Conservation (phyloP, 345 rosid genomes). For the Salix purpurea region DNA sequence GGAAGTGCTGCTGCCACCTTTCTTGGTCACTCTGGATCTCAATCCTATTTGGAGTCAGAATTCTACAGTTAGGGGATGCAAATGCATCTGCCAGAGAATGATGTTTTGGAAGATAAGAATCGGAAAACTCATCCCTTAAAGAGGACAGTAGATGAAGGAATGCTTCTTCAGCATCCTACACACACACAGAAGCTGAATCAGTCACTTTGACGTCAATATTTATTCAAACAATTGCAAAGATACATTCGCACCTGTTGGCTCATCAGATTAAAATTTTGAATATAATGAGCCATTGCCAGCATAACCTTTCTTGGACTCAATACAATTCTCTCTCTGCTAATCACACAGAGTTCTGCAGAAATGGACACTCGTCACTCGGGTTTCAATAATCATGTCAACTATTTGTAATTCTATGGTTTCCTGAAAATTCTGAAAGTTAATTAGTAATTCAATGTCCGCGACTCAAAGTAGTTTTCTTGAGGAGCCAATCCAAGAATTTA, state of each 20-base stretch:
- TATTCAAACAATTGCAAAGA: conserved; percentile 1
- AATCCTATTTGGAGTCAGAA: conserved; percentile 36
- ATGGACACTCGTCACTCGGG: background rate
- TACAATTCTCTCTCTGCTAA: conserved; percentile 38
- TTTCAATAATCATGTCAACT: background rate
- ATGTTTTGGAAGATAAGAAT: conserved; percentile 44
- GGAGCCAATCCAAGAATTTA: too few species aligned
- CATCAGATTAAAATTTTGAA: conserved; percentile 59
- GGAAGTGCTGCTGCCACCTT: conserved; percentile 74
- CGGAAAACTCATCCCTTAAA: conserved; percentile 64
- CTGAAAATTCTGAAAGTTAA: background rate
- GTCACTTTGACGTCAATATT: background rate
- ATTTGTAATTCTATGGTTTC: background rate
- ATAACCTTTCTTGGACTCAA: conserved; percentile 65
- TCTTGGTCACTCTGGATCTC: conserved; percentile 44
- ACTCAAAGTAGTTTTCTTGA: too few species aligned
- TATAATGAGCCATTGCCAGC: conserved; percentile 54
- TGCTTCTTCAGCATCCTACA: conserved; percentile 91
- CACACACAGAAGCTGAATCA: conserved; percentile 16
- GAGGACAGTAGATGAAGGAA: conserved; percentile 74
- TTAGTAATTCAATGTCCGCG: background rate
- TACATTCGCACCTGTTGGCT: conserved; percentile 63
- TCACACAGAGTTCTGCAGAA: conserved; percentile 42
- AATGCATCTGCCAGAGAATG: conserved; percentile 42
- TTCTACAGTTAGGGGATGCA: conserved; percentile 42